Percentiles rank a stretch among this genome's conserved stretches.
Evolutionary conservation across 768 basidiomycete genomes (phyloP).

Genomic region (Termitomyces sp.): DNA sequence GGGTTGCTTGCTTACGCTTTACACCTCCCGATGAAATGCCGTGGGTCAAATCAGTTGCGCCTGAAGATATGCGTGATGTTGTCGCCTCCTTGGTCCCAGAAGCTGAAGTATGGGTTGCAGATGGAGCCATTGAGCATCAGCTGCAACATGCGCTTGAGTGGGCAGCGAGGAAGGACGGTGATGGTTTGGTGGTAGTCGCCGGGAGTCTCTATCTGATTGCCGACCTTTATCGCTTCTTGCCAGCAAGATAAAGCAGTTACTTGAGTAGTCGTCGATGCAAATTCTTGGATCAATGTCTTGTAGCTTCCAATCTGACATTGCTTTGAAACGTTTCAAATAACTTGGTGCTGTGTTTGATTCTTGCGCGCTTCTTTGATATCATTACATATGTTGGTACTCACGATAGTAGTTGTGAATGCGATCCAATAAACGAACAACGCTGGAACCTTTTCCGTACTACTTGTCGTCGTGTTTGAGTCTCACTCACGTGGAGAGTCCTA

Average conservation of each 20-base stretch:
- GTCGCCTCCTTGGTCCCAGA: constrained; percentile 38
- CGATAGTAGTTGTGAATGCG: neutral
- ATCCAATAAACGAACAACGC: neutral
- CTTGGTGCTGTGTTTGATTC: neutral
- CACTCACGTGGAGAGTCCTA: no score
- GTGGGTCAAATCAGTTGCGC: constrained; percentile 72
- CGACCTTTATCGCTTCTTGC: constrained; percentile 73
- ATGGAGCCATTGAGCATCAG: constrained; percentile 17
- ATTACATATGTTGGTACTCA: neutral
- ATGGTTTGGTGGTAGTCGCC: constrained; percentile 64
- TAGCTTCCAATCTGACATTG: neutral
- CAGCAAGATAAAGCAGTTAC: neutral
- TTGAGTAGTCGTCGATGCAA: neutral
- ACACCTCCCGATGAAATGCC: constrained; percentile 88
- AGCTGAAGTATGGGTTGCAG: constrained; percentile 41
- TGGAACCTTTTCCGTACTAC: no score
- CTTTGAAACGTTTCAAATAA: neutral
- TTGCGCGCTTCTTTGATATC: neutral
- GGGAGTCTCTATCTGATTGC: constrained; percentile 95
- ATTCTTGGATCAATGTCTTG: neutral
- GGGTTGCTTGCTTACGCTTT: constrained; percentile 58
- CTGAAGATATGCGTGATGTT: constrained; percentile 41
- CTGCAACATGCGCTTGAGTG: constrained; percentile 33
- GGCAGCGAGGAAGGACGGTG: constrained; percentile 43
- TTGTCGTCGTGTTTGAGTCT: no score